Evolutionary conservation across 306 rosid species (phyloP).

Genomic region (Datisca glomerata): DNA sequence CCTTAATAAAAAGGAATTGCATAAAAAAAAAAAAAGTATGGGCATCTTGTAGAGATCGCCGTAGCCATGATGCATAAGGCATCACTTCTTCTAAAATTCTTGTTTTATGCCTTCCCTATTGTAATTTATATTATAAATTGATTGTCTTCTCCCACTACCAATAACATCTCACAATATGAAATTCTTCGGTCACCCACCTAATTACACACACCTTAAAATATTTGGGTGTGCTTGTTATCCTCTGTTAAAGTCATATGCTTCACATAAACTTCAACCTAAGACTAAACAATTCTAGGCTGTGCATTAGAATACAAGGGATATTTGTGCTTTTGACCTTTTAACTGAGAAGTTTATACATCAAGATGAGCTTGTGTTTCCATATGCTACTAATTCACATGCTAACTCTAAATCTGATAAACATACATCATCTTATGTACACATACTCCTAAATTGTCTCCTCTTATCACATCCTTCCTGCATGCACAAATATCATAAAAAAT

Average conservation of each 20-base stretch:
- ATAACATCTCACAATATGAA: too few relatives aligned
- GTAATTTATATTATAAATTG: background rate
- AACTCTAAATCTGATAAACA: too few relatives aligned
- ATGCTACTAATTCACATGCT: too few relatives aligned
- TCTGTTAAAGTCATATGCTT: background rate
- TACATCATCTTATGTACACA: background rate
- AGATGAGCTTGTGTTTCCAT: background rate
- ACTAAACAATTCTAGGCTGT: background rate
- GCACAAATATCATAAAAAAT: background rate
- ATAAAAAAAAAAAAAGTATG: too few relatives aligned
- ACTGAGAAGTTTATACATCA: background rate
- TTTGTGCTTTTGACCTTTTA: background rate
- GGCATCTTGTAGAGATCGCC: background rate
- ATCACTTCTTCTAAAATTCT: background rate
- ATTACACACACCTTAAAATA: background rate
- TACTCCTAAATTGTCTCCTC: background rate
- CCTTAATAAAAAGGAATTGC: background rate
- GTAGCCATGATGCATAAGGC: background rate
- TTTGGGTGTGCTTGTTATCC: slow-evolving; percentile 2
- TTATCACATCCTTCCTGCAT: too few relatives aligned
- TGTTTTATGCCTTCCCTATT: background rate
- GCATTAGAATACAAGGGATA: background rate
- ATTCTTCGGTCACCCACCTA: too few relatives aligned
- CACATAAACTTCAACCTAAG: background rate
- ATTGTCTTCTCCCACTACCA: background rate